Conservation (phyloP, 2,329 filamentous ascomycete genomes). For the Dactylellina cionopaga region DNA sequence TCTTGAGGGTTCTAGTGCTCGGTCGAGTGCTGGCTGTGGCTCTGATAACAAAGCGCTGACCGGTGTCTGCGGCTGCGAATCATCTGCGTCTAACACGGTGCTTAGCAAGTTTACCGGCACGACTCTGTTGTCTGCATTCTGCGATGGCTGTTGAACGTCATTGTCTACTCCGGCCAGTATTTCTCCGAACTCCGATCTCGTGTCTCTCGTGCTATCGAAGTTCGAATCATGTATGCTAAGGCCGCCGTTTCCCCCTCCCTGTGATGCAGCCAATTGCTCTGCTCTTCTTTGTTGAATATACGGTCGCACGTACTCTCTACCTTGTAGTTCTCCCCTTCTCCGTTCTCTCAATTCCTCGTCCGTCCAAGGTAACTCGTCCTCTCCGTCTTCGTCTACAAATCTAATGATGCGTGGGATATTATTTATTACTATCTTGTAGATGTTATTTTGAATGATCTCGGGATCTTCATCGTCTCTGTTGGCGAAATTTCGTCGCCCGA, state of each 20-base stretch:
- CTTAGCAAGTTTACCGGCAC: too few relatives aligned
- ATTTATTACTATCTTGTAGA: neutral
- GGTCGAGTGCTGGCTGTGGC: too few relatives aligned
- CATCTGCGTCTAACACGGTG: too few relatives aligned
- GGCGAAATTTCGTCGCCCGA: neutral
- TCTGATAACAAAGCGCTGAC: too few relatives aligned
- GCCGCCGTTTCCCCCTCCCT: neutral
- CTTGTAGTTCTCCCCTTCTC: neutral
- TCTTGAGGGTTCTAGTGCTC: too few relatives aligned
- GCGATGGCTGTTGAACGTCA: too few relatives aligned
- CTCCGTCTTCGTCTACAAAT: conserved; percentile 28
- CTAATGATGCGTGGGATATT: conserved; percentile 8
- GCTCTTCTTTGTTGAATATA: conserved; percentile 12
- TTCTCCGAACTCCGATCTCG: too few relatives aligned
- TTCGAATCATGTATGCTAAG: neutral
- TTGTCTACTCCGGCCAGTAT: too few relatives aligned
- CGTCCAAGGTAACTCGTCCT: conserved; percentile 17
- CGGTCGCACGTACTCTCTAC: conserved; percentile 13
- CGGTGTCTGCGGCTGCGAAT: too few relatives aligned
- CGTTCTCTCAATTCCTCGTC: neutral
- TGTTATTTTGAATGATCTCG: neutral
- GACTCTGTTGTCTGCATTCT: too few relatives aligned
- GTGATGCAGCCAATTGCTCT: neutral
- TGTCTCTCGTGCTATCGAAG: neutral
- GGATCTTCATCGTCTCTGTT: conserved; percentile 13